Conservation (phyloP, 768 basidiomycete species). For the Phanerodontia chrysosporium region DNA sequence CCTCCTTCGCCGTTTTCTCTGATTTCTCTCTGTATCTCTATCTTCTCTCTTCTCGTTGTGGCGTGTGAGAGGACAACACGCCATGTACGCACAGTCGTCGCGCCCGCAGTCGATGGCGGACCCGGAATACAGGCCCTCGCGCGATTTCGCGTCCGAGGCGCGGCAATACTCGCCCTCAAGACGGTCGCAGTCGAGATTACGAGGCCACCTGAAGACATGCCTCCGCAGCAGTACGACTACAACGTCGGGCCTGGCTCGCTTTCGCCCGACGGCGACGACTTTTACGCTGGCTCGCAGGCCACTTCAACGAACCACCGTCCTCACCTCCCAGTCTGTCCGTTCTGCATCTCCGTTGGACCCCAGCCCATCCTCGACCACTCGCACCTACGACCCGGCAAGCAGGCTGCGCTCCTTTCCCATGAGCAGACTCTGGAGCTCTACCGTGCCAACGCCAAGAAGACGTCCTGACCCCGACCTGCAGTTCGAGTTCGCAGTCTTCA, state of each 20-base stretch:
- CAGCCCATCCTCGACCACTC: constrained; percentile 84
- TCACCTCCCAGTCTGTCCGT: constrained; percentile 36
- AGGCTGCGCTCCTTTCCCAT: constrained; percentile 90
- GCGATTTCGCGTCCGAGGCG: constrained; percentile 9
- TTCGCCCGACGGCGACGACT: constrained; percentile 23
- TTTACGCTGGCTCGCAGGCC: constrained; percentile 23
- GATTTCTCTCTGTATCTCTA: not conserved
- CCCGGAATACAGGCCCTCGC: constrained; percentile 17
- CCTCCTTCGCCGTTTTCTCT: not conserved
- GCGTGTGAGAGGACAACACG: not conserved
- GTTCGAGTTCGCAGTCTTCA: constrained; percentile 98
- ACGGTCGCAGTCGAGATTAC: constrained; percentile 12
- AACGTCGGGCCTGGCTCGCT: constrained; percentile 10
- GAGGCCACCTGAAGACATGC: not conserved
- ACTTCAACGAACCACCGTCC: constrained; percentile 19
- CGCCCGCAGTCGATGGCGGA: constrained; percentile 20
- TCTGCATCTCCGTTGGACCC: constrained; percentile 63
- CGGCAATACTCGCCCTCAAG: constrained; percentile 13
- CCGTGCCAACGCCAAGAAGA: constrained; percentile 97
- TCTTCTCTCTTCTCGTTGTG: not conserved
- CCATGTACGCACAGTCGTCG: constrained; percentile 23
- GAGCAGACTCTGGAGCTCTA: constrained; percentile 97
- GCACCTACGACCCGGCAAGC: constrained; percentile 88
- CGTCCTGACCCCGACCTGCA: constrained; percentile 95
- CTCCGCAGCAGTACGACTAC: constrained; percentile 14